A percentile compares a stretch with the other conserved stretches of the same genome.
Evolutionary conservation across 129 eudicot genomes (phyloP).

Genomic region (Scalesia atractyloides): DNA sequence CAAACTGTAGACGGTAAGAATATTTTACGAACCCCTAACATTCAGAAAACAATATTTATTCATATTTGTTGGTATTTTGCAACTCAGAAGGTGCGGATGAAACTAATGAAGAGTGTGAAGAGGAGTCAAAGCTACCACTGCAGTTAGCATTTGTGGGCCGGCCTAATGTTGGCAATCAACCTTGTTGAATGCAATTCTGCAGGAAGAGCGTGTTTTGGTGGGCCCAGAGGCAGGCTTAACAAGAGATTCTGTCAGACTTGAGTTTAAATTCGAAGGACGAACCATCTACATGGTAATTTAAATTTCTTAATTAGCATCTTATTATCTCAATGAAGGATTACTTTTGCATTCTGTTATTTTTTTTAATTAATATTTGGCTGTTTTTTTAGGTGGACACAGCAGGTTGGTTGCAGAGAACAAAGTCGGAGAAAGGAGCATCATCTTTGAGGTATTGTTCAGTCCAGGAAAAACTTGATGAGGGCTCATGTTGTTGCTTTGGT

Average conservation of each 20-base stretch:
- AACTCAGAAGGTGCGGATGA: constrained; percentile 39
- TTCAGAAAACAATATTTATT: neutral
- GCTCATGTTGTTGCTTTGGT: constrained; percentile 91
- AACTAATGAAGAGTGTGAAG: constrained; percentile 40
- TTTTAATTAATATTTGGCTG: neutral
- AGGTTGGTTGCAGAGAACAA: constrained; percentile 94
- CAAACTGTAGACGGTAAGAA: constrained; percentile 48
- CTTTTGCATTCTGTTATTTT: neutral
- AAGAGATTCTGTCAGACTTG: constrained; percentile 85
- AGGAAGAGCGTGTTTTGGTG: constrained; percentile 92
- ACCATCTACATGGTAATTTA: constrained; percentile 57
- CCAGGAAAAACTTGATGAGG: no score
- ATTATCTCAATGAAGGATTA: constrained; percentile 5
- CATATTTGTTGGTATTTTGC: neutral
- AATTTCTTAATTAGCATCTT: neutral
- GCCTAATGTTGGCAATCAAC: constrained; percentile 98
- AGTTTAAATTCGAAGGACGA: constrained; percentile 71
- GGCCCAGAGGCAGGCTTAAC: constrained; percentile 99
- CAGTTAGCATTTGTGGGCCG: constrained; percentile 94
- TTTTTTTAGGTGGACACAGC: constrained; percentile 94
- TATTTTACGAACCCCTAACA: neutral
- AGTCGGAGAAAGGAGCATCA: constrained; percentile 83
- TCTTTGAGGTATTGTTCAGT: constrained; percentile 57
- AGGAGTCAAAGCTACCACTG: constrained; percentile 70
- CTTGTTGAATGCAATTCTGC: constrained; percentile 74